Evolutionary conservation across 2,329 filamentous ascomycete species (phyloP).

Genomic region (Phialocephala subalpina): DNA sequence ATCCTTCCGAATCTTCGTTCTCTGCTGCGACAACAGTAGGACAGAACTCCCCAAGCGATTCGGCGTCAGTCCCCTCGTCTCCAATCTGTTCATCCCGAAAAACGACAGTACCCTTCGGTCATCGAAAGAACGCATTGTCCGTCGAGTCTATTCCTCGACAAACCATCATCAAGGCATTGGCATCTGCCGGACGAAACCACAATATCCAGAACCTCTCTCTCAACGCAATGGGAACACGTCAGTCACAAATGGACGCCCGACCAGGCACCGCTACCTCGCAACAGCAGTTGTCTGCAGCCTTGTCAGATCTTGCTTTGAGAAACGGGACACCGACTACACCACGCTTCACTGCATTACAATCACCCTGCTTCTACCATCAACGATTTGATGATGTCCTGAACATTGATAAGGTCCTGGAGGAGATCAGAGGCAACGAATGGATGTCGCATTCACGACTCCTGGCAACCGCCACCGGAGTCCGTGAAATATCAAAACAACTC

Average conservation of each 20-base stretch:
- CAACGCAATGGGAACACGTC: slow-evolving; percentile 63
- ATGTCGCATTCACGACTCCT: slow-evolving; percentile 94
- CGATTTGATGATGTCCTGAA: slow-evolving; percentile 96
- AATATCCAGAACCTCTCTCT: slow-evolving; percentile 58
- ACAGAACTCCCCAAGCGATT: slow-evolving; percentile 34
- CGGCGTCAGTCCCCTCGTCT: slow-evolving; percentile 39
- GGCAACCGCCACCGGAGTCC: slow-evolving; percentile 92
- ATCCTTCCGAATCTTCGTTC: slow-evolving; percentile 37
- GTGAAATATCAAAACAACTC: slow-evolving; percentile 94
- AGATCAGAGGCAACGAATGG: slow-evolving; percentile 87
- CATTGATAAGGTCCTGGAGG: slow-evolving; percentile 92
- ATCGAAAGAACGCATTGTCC: slow-evolving; percentile 45
- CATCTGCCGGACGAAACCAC: slow-evolving; percentile 68
- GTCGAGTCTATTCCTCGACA: slow-evolving; percentile 68
- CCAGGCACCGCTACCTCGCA: slow-evolving; percentile 53
- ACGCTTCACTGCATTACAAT: slow-evolving; percentile 76
- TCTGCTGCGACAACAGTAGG: slow-evolving; percentile 42
- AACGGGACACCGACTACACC: slow-evolving; percentile 45
- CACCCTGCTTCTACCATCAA: slow-evolving; percentile 97
- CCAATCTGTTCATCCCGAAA: slow-evolving; percentile 36
- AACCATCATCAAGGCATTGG: slow-evolving; percentile 83
- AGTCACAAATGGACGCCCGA: slow-evolving; percentile 39
- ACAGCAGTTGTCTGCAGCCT: slow-evolving; percentile 68
- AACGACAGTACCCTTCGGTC: slow-evolving; percentile 29
- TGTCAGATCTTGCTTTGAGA: slow-evolving; percentile 56